Conservation (phyloP, 2,329 filamentous ascomycete species). For the Diaporthe sp. region DNA sequence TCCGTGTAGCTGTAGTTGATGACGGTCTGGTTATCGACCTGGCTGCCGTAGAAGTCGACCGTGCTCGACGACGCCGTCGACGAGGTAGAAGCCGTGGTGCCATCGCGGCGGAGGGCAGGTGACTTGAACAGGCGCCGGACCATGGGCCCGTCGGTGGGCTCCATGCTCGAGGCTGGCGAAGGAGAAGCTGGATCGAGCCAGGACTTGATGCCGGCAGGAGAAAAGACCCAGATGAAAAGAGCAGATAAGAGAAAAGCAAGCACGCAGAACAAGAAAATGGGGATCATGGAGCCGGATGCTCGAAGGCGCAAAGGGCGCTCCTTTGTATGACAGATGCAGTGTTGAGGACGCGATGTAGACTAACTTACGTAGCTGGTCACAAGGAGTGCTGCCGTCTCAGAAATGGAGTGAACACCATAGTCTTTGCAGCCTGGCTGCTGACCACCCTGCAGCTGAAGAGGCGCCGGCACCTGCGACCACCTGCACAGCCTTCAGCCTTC, state of each 20-base stretch:
- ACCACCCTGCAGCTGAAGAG: conserved; percentile 18
- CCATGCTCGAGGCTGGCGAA: conserved; percentile 15
- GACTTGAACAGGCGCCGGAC: conserved; percentile 6
- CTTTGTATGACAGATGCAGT: conserved; percentile 2
- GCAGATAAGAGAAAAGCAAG: conserved; percentile 8
- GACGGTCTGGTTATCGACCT: conserved; percentile 68
- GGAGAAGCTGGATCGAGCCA: background rate
- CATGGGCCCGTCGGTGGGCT: conserved; percentile 14
- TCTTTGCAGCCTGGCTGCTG: conserved; percentile 25
- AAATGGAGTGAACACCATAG: conserved; percentile 34
- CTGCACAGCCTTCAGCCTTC: background rate
- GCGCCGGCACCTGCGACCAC: background rate
- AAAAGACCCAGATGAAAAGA: background rate
- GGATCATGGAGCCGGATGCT: background rate
- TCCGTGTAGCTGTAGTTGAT: conserved; percentile 74
- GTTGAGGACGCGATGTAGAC: background rate
- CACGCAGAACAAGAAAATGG: conserved; percentile 5
- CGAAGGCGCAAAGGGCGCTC: background rate
- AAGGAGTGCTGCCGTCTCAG: conserved; percentile 10
- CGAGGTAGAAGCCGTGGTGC: background rate
- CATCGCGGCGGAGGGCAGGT: conserved; percentile 15
- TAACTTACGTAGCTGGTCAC: conserved; percentile 2
- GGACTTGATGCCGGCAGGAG: background rate
- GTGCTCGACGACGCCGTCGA: background rate
- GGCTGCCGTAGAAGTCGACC: conserved; percentile 66